These are phyloP conservation scores for Neodidymelliopsis sp. DNA, from an alignment of 2,329 filamentous ascomycete genomes.

Conservation along the genomic window DNA sequence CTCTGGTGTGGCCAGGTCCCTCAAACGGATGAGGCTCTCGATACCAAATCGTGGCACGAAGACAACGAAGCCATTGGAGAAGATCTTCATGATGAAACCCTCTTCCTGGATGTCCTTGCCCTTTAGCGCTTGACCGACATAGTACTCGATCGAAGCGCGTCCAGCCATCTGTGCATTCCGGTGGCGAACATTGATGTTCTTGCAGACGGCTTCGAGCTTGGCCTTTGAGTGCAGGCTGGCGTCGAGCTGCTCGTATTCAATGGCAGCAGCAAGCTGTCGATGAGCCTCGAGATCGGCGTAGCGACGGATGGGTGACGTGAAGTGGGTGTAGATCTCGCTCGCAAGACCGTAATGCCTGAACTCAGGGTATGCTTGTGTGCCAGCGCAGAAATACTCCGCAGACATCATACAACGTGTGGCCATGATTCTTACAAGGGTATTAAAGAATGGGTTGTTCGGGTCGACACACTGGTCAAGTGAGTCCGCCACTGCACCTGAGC, in stretches of 20 bases:
- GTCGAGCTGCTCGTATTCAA: constrained; percentile 89
- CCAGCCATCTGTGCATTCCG: constrained; percentile 97
- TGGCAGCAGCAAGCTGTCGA: constrained; percentile 91
- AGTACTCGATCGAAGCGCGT: constrained; percentile 94
- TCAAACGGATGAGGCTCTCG: constrained; percentile 85
- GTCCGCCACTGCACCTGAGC: constrained; percentile 90
- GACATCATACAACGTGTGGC: constrained; percentile 99
- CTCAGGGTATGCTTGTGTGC: constrained; percentile 89
- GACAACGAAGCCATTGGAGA: constrained; percentile 96
- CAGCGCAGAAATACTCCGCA: constrained; percentile 96
- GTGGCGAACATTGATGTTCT: constrained; percentile 97
- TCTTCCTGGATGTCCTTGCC: constrained; percentile 79
- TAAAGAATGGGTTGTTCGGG: constrained; percentile 88
- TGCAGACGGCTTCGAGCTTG: constrained; percentile 91
- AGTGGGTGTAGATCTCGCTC: constrained; percentile 97
- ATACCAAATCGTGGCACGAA: constrained; percentile 96
- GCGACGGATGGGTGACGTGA: constrained; percentile 94
- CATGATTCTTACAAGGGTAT: constrained; percentile 96
- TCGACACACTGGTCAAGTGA: constrained; percentile 88
- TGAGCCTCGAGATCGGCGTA: constrained; percentile 98
- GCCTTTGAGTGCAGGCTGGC: constrained; percentile 80
- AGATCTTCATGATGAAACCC: constrained; percentile 95
- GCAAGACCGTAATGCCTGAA: constrained; percentile 98
- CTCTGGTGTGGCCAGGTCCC: constrained; percentile 78
- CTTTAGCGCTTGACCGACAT: constrained; percentile 95